Conservation (phyloP, 2,329 filamentous ascomycete genomes). For the Cadophora luteo-olivacea region DNA sequence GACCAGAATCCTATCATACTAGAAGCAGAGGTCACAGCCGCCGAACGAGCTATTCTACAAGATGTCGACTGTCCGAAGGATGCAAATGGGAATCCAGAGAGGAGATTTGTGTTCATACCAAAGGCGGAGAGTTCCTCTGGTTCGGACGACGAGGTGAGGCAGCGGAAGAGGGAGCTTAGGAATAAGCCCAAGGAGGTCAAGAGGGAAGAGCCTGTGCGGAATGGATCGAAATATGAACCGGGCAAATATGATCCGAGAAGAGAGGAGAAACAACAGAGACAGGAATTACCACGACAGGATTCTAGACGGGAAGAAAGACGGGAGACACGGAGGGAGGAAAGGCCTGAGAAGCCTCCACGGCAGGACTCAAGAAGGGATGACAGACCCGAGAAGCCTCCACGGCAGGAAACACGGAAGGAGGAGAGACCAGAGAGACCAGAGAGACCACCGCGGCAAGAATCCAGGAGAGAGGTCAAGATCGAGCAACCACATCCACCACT, state of each 20-base stretch:
- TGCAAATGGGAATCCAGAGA: constrained; percentile 51
- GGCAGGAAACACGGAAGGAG: constrained; percentile 13
- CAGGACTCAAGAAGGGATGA: constrained; percentile 22
- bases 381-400: not conserved
- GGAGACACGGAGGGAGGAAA: constrained; percentile 14
- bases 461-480: constrained; percentile 21
- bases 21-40: constrained; percentile 55
- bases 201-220: not conserved
- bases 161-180: not conserved
- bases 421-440: constrained; percentile 14
- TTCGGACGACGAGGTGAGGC: constrained; percentile 14
- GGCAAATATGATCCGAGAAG: constrained; percentile 3
- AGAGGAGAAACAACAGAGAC: not conserved
- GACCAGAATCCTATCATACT: constrained; percentile 74
- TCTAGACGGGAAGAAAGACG: constrained; percentile 16
- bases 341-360: constrained; percentile 3
- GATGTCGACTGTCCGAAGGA: constrained; percentile 33
- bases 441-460: not conserved
- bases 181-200: not conserved
- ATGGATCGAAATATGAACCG: constrained; percentile 2
- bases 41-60: constrained; percentile 41
- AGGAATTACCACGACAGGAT: constrained; percentile 7
- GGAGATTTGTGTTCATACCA: constrained; percentile 67
- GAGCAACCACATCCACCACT: constrained; percentile 29
- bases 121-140: constrained; percentile 32